Evolutionary conservation across 768 basidiomycete species (phyloP).

Genomic region (Boletus patriciae): DNA sequence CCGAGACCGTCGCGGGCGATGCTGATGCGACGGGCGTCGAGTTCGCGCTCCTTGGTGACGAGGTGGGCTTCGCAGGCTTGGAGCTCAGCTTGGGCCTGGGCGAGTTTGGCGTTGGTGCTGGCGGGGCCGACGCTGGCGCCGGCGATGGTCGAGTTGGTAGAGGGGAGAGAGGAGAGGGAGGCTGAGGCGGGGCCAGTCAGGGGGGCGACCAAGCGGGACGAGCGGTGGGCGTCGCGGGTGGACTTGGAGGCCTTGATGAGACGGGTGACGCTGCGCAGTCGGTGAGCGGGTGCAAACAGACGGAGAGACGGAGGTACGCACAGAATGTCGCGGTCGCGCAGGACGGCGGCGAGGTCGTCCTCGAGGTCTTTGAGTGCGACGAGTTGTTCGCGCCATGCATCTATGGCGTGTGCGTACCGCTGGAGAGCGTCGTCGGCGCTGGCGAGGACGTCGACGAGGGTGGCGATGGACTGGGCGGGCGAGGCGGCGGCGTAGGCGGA

Average conservation of each 20-base stretch:
- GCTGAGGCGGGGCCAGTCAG: constrained; percentile 37
- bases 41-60: constrained; percentile 64
- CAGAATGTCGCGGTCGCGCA: constrained; percentile 78
- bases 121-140: constrained; percentile 14
- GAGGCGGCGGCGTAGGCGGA: constrained; percentile 63
- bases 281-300: neutral
- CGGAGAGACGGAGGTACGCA: constrained; percentile 37
- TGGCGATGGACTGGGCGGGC: constrained; percentile 21
- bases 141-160: constrained; percentile 30
- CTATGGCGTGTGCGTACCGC: constrained; percentile 58
- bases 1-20: constrained; percentile 63
- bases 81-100: constrained; percentile 68
- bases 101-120: constrained; percentile 46
- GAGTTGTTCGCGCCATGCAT: constrained; percentile 65
- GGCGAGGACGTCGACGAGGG: constrained; percentile 57
- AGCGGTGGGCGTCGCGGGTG: constrained; percentile 39
- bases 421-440: constrained; percentile 69
- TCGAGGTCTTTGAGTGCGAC: constrained; percentile 62
- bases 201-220: constrained; percentile 25
- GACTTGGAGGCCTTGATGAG: constrained; percentile 76
- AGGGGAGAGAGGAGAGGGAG: constrained; percentile 44
- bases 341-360: constrained; percentile 67
- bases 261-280: constrained; percentile 59
- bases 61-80: constrained; percentile 82
- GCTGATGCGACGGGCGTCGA: constrained; percentile 51